These are phyloP conservation scores for Basidioascus undulatus DNA, from an alignment of 768 basidiomycete species.

Conservation along the genomic window DNA sequence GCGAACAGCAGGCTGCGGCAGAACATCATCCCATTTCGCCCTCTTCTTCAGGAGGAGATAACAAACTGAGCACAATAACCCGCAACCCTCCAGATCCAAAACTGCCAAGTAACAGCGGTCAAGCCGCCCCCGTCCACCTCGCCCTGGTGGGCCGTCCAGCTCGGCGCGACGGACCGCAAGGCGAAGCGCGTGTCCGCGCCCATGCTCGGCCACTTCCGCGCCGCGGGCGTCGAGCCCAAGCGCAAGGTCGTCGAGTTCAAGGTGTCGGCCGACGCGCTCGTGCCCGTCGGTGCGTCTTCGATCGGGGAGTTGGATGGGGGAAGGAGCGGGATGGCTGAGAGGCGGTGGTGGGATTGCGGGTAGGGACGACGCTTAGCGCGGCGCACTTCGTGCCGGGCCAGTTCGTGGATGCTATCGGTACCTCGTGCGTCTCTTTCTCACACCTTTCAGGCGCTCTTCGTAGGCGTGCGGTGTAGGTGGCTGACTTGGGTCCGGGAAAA, in stretches of 20 bases:
- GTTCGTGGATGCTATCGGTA: constrained; percentile 71
- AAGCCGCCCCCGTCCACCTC: constrained; percentile 32
- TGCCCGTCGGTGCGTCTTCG: constrained; percentile 49
- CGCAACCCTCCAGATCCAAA: constrained; percentile 35
- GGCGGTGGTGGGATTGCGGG: no score
- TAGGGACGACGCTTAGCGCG: constrained; percentile 71
- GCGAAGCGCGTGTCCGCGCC: constrained; percentile 36
- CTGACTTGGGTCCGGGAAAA: background rate
- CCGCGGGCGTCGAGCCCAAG: constrained; percentile 60
- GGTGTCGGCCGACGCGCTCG: constrained; percentile 65
- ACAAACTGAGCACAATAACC: constrained; percentile 1
- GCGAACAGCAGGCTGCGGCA: no score
- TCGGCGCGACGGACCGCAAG: constrained; percentile 57
- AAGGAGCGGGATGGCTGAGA: no score
- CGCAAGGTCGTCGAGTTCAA: constrained; percentile 66
- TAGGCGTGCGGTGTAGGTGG: background rate
- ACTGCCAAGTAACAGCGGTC: constrained; percentile 67
- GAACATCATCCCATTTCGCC: no score
- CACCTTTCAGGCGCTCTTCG: background rate
- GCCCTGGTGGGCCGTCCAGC: constrained; percentile 75
- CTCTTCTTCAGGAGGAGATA: no score
- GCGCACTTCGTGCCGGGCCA: constrained; percentile 95
- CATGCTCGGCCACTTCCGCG: constrained; percentile 74
- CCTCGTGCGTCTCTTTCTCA: constrained; percentile 37
- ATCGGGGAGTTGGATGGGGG: constrained; percentile 1